These are phyloP conservation scores for Torulaspora delbrueckii DNA, from an alignment of 805 yeast species.

Conservation along the genomic window DNA sequence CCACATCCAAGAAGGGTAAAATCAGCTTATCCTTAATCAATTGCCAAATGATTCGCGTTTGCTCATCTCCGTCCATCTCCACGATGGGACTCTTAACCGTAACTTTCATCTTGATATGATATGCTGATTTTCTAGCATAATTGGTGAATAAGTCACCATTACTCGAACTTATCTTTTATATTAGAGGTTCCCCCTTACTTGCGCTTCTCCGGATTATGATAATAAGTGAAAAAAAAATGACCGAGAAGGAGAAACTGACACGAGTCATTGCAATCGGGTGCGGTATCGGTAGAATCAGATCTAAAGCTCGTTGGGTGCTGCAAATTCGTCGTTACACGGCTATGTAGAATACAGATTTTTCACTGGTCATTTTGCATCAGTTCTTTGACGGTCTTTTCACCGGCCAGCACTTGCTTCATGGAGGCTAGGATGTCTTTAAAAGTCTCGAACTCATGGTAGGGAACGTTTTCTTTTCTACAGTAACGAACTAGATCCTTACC, in stretches of 20 bases:
- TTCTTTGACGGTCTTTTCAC: conserved; percentile 30
- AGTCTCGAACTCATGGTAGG: conserved; percentile 75
- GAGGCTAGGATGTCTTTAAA: conserved; percentile 69
- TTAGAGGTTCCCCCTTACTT: background rate
- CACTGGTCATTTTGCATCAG: conserved; percentile 29
- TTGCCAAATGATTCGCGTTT: conserved; percentile 95
- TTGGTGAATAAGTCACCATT: too few relatives aligned
- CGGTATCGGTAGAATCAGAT: background rate
- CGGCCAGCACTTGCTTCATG: conserved; percentile 49
- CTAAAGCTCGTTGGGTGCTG: background rate
- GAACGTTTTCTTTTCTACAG: conserved; percentile 75
- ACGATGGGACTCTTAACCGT: conserved; percentile 84
- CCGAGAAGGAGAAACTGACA: background rate
- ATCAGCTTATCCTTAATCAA: conserved; percentile 81
- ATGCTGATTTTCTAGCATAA: too few relatives aligned
- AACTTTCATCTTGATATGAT: conserved; percentile 45
- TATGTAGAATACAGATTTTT: background rate
- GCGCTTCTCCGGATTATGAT: background rate
- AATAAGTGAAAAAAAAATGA: background rate
- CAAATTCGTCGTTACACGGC: background rate
- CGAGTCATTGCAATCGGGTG: background rate
- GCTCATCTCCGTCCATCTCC: conserved; percentile 97
- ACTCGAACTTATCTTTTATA: background rate
- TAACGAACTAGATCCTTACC: conserved; percentile 86
- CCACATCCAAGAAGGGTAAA: conserved; percentile 78